Base-by-base conservation (phyloP, 768 basidiomycete genomes). In the Hirschioporus abietinus region DNA sequence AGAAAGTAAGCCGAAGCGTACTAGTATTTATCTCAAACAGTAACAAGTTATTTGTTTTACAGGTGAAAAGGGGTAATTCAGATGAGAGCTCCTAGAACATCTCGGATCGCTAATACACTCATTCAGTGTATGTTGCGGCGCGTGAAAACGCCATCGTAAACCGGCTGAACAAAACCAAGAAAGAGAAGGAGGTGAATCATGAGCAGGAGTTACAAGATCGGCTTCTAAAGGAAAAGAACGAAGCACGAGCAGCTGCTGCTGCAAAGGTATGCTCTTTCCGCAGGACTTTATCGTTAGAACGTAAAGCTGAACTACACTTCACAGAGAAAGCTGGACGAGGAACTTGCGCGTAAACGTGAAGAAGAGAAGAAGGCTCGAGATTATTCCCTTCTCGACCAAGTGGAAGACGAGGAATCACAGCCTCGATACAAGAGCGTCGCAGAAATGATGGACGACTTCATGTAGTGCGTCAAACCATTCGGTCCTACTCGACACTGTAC, bases 141-240 rank as follows among this genome's bases (percentile, higher is more conserved):
- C 88, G 96, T 35, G 92, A 96, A 70, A 99, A 99, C 74, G 70
- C 81, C 2, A 91, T 96, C 66, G 91, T 98, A 35, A 98, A 98
- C 73, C 87, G 96, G 27, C 80, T 98, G 58, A 95, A 93, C 78
- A 97, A 96, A 80, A 98, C 96, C 17, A 98, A 96, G 72, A 78
- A 86, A 63, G 93, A 93, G 77, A 83, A 81, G 30, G 82, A 84
- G 36, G 93, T 97, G 25, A 93, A 99, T 71, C 96, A 98, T 72
- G 96, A 99, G 73, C 87, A 90, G 70, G 96, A 96, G 70, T 83
- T 84, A 25, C 79, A 93, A 27, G 95, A 94, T 34, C 84, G 96
- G 20, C 75, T 94, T 71, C 95, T 94, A 74, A 78, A 80, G 65
- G 94, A 95, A 73, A 88, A 84, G 59, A 85, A 88, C 1, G 77